Conservation (phyloP, 1,284 basidiomycete genomes). For the Lentinus polychrous region DNA sequence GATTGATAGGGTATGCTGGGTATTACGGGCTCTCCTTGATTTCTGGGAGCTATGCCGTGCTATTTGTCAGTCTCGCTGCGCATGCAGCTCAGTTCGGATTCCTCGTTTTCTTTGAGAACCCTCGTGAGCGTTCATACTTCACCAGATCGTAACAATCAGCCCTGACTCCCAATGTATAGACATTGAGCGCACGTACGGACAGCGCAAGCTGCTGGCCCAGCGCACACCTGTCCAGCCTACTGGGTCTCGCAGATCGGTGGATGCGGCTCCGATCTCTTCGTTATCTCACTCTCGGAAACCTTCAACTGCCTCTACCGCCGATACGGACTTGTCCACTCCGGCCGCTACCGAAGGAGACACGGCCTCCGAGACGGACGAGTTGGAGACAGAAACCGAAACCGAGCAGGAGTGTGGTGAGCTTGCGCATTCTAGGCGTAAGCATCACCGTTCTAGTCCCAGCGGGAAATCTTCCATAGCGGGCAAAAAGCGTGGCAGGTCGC, state of each 20-base stretch:
- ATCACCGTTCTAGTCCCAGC: conserved; percentile 7
- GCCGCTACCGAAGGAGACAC: conserved; percentile 68
- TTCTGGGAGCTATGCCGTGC: conserved; percentile 82
- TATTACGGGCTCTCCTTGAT: conserved; percentile 95
- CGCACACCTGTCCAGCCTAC: conserved; percentile 55
- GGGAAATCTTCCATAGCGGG: conserved; percentile 8
- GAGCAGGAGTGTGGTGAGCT: conserved; percentile 31
- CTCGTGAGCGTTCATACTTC: conserved; percentile 54
- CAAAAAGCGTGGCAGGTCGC: conserved; percentile 16
- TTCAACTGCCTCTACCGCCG: conserved; percentile 20
- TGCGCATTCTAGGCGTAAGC: background rate
- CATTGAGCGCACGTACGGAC: conserved; percentile 88
- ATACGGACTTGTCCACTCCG: conserved; percentile 43
- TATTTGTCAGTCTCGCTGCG: conserved; percentile 89
- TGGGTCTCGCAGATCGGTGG: conserved; percentile 9
- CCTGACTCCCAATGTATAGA: conserved; percentile 38
- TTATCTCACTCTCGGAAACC: conserved; percentile 13
- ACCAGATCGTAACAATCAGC: conserved; percentile 2
- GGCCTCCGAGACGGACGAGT: conserved; percentile 53
- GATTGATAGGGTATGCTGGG: conserved; percentile 72
- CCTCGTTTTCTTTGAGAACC: conserved; percentile 95
- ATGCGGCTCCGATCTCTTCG: conserved; percentile 6
- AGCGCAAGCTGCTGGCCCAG: conserved; percentile 80
- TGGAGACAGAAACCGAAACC: conserved; percentile 64
- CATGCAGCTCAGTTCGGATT: conserved; percentile 96